A percentile compares a stretch with the other conserved stretches of the same genome.
Evolutionary conservation across 2,329 filamentous ascomycete species (phyloP).

Genomic region (Microascus cirrosus): DNA sequence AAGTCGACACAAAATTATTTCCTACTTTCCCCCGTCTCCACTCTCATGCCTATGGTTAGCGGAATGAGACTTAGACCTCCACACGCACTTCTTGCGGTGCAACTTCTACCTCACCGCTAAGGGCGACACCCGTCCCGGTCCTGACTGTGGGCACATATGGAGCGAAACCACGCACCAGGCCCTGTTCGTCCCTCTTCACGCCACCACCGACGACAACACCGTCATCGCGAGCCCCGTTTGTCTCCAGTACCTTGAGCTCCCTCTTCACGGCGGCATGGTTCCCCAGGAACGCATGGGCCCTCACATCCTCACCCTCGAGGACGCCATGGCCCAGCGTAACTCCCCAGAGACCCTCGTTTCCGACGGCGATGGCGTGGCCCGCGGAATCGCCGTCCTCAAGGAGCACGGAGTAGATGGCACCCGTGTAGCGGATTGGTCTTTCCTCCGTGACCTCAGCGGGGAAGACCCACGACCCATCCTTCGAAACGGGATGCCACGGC

Average conservation of each 20-base stretch:
- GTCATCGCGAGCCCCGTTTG: constrained; percentile 12
- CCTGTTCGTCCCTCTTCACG: constrained; percentile 22
- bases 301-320: constrained; percentile 21
- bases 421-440: constrained; percentile 28
- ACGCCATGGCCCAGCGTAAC: constrained; percentile 50
- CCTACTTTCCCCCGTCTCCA: no score
- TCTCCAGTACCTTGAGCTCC: constrained; percentile 22
- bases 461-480: constrained; percentile 30
- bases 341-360: constrained; percentile 28
- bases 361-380: constrained; percentile 39
- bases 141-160: background rate
- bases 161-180: constrained; percentile 23
- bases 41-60: no score
- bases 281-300: constrained; percentile 45
- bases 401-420: constrained; percentile 44
- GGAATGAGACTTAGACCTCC: background rate
- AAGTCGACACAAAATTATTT: no score
- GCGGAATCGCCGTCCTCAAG: constrained; percentile 33
- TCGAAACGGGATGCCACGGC: constrained; percentile 46
- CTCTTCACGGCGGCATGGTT: constrained; percentile 30
- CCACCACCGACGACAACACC: constrained; percentile 34
- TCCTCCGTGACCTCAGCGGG: constrained; percentile 24
- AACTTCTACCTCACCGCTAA: background rate
- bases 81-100: background rate
- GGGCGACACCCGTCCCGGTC: background rate